Evolutionary conservation across 768 basidiomycete species (phyloP).

Genomic region (Suillus fuscotomentosus): DNA sequence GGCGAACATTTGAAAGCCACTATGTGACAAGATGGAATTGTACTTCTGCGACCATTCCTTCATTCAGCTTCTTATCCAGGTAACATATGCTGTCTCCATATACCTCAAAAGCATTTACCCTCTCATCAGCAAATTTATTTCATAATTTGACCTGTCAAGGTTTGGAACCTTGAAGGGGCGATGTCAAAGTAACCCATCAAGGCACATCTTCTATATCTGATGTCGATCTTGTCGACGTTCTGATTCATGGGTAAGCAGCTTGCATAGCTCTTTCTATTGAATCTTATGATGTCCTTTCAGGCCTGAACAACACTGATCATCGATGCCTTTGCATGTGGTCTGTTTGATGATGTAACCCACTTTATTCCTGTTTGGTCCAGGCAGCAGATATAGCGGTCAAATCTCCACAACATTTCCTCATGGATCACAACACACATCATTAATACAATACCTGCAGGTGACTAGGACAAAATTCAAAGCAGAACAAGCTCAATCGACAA

Average conservation of each 20-base stretch:
- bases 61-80: constrained; percentile 93
- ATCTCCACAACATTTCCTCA: constrained; percentile 78
- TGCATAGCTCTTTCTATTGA: background rate
- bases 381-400: constrained; percentile 63
- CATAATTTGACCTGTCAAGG: constrained; percentile 70
- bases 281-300: constrained; percentile 38
- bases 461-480: constrained; percentile 97
- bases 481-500: constrained; percentile 74
- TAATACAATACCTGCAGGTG: constrained; percentile 51
- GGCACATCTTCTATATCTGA: constrained; percentile 94
- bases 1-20: constrained; percentile 70
- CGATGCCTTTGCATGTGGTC: constrained; percentile 93
- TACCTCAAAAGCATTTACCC: background rate
- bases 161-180: constrained; percentile 58
- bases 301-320: constrained; percentile 91
- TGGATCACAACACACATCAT: background rate
- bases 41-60: constrained; percentile 98
- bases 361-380: constrained; percentile 74
- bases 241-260: constrained; percentile 83
- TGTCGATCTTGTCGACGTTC: constrained; percentile 86
- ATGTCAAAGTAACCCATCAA: constrained; percentile 69
- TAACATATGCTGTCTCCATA: constrained; percentile 24
- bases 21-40: constrained; percentile 90
- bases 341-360: constrained; percentile 89
- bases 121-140: constrained; percentile 86